Conservation (phyloP, 495 filamentous ascomycete genomes). For the Pseudoneurospora amorphoporcata region DNA sequence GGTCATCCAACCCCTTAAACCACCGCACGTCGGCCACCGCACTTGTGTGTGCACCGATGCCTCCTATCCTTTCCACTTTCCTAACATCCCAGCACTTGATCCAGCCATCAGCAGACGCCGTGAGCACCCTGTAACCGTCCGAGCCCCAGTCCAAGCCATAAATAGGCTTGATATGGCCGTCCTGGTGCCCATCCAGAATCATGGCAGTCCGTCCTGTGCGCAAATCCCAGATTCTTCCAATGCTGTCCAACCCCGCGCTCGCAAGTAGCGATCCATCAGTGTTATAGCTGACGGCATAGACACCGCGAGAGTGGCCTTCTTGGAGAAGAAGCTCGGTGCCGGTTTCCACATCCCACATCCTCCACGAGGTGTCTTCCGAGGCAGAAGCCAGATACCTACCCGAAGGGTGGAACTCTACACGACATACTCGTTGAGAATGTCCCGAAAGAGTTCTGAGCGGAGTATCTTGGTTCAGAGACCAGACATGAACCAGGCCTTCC, state of each 20-base stretch:
- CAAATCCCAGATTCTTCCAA: constrained; percentile 94
- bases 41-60: constrained; percentile 83
- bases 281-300: constrained; percentile 82
- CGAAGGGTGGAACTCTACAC: constrained; percentile 90
- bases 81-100: constrained; percentile 97
- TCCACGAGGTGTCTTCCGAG: constrained; percentile 94
- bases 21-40: constrained; percentile 88
- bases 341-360: constrained; percentile 87
- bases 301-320: constrained; percentile 89
- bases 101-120: constrained; percentile 89
- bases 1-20: constrained; percentile 75
- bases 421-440: constrained; percentile 76
- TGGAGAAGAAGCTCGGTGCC: constrained; percentile 77
- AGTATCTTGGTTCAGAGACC: constrained; percentile 75
- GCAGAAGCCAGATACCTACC: constrained; percentile 86
- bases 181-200: constrained; percentile 73
- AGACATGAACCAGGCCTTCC: constrained; percentile 82
- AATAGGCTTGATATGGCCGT: constrained; percentile 89
- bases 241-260: constrained; percentile 84
- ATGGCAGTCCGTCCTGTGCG: constrained; percentile 89
- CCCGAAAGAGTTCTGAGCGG: constrained; percentile 77
- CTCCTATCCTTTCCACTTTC: constrained; percentile 70
- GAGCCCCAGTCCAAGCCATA: constrained; percentile 85
- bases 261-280: constrained; percentile 83
- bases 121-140: constrained; percentile 80